Base-by-base conservation (phyloP, 176 grass and related monocot species). In the Elaeis guineensis region DNA sequence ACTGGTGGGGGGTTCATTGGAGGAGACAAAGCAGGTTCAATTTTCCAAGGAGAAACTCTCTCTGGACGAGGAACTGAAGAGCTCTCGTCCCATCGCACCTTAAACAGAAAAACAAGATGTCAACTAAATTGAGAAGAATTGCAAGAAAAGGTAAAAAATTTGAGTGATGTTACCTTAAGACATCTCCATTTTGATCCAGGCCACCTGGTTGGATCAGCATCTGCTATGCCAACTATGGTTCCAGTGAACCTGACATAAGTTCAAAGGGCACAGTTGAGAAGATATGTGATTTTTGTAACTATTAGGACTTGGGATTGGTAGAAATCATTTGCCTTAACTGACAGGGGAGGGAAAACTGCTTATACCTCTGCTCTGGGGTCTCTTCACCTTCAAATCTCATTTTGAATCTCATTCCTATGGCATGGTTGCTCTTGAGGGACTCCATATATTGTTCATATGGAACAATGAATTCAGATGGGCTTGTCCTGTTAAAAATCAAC, bases 301-400 rank as follows among this genome's bases (percentile, higher is more conserved):
- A 44, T 0, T 6, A 5, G 9, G 9, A 6, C 35, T 44, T 44
- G 35, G 11, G 11, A 44, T 44, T 44, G 35, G 35, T 12, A 44
- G 16, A 6, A 55, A 54, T 55, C 12, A 7, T 21, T 65, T 50
- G 12, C 17, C 16, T 6, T 16, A 55, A 24, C 20, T 20, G 17
- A 55, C 16, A 54, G 67, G 5, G 25, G 3, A 5, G 51, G 48
- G 20, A 16, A 14, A 65, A 57, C 51, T 50, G 7, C 19, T 65
- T 26, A 15, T 75, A 92, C 93, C 93, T 91, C 56, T 92, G 87
- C 60, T 98, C 87, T 50, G 84, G 93, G 52, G 93, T 81, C 60
- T 98, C 93, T 92, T 98, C 93, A 18, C 93, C 93, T 83, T 98
- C 93, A 61, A 98, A 98, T 17, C 87, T 84, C 93, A 98, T 97